A percentile compares a stretch with the other conserved stretches of the same genome.
phyloP scores from a whole-genome alignment of 163 green algal genomes.

The Prototheca wickerhamii region DNA sequence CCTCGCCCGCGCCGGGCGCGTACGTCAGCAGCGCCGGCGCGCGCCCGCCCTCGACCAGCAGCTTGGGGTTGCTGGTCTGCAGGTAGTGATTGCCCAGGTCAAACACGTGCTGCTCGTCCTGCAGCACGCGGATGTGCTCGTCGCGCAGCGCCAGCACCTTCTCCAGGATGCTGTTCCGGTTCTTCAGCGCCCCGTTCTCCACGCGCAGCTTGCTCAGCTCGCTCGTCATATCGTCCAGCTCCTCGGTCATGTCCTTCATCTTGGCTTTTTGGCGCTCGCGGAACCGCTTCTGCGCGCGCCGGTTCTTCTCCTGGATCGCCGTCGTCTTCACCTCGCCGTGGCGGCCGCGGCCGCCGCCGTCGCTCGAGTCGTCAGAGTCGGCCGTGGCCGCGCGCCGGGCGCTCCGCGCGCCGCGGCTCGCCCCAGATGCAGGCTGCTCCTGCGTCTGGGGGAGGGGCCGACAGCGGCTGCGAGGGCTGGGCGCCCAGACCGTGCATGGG shows the following conservation, averaged over 20 bases:
- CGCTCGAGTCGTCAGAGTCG: conserved; percentile 13
- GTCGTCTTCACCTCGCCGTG: not conserved
- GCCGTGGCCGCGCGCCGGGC: not conserved
- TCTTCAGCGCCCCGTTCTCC: conserved; percentile 40
- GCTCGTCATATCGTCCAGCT: conserved; percentile 43
- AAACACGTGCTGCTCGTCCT: conserved; percentile 43
- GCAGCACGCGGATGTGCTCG: conserved; percentile 46
- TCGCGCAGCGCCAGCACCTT: conserved; percentile 54
- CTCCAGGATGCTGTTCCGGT: conserved; percentile 51
- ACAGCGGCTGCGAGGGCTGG: not conserved
- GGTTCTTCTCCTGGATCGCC: conserved; percentile 49
- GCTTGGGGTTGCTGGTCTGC: conserved; percentile 15
- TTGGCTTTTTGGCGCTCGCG: conserved; percentile 46
- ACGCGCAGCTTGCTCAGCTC: conserved; percentile 37
- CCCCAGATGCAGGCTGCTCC: too few species aligned
- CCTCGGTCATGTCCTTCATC: conserved; percentile 39
- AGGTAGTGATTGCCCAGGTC: conserved; percentile 34
- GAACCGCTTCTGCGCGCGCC: conserved; percentile 50
- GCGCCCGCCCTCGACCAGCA: not conserved
- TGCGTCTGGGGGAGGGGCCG: not conserved
- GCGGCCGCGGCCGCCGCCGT: not conserved
- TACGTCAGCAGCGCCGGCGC: not conserved
- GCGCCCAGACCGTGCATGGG: not conserved
- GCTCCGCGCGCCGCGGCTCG: too few species aligned
- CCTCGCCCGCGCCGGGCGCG: not conserved